A percentile compares a stretch with the other conserved stretches of the same genome.
Conservation (phyloP, 2,329 filamentous ascomycete species). For the Fusarium pilosicola region DNA sequence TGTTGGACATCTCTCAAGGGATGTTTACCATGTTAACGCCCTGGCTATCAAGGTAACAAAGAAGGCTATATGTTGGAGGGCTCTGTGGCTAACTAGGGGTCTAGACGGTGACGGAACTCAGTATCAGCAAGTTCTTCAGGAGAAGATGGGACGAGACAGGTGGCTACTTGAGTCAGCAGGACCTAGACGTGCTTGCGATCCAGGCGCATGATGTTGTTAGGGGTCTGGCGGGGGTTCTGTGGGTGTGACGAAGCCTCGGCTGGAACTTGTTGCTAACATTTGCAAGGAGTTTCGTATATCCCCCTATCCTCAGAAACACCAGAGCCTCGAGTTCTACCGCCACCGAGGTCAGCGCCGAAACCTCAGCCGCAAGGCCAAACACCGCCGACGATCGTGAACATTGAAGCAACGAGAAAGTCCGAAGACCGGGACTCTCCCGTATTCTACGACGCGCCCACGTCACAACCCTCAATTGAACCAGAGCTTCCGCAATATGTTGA, state of each 20-base stretch:
- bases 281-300: constrained; percentile 5
- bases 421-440: not conserved
- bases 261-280: constrained; percentile 4
- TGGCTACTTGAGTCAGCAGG: constrained; percentile 23
- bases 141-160: constrained; percentile 38
- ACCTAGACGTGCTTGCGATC: constrained; percentile 31
- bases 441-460: not conserved
- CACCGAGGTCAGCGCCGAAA: not conserved
- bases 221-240: constrained; percentile 37
- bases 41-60: constrained; percentile 47
- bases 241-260: not conserved
- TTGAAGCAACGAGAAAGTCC: not conserved
- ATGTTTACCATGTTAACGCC: constrained; percentile 38
- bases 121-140: constrained; percentile 37
- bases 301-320: not conserved
- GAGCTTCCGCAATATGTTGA: not conserved
- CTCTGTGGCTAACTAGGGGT: constrained; percentile 8
- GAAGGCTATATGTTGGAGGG: not conserved
- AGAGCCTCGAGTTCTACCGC: not conserved
- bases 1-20: constrained; percentile 38
- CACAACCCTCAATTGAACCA: not conserved
- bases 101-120: constrained; percentile 41
- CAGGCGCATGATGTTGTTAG: constrained; percentile 34
- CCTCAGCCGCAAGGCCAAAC: not conserved
- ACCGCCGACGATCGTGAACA: not conserved